phyloP scores from a whole-genome alignment of 2,329 filamentous ascomycete genomes.

The Chrysosporium queenslandicum region DNA sequence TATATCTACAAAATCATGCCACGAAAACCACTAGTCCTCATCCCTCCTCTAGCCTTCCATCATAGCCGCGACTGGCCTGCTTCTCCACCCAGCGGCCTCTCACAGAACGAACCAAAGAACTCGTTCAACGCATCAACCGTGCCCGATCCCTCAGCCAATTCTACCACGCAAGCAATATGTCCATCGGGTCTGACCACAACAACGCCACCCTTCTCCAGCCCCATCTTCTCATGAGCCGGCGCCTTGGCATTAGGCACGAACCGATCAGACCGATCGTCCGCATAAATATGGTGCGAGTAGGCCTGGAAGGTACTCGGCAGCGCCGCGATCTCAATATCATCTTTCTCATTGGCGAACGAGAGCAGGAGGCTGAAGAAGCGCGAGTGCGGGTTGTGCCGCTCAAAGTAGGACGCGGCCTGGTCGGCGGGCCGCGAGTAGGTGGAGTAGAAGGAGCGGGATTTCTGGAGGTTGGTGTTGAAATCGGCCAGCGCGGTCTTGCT shows the following conservation, averaged over 20 bases:
- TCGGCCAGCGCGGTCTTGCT: conserved; percentile 58
- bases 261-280: conserved; percentile 69
- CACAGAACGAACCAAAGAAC: conserved; percentile 67
- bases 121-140: conserved; percentile 73
- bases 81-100: conserved; percentile 38
- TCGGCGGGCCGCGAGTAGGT: conserved; percentile 55
- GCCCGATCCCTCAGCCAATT: conserved; percentile 62
- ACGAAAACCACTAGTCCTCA: neutral
- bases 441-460: conserved; percentile 61
- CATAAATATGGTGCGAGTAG: conserved; percentile 75
- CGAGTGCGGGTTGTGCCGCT: conserved; percentile 75
- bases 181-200: conserved; percentile 80
- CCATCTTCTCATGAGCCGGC: conserved; percentile 78
- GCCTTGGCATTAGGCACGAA: conserved; percentile 59
- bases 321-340: conserved; percentile 62
- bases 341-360: conserved; percentile 58
- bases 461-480: conserved; percentile 55
- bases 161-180: conserved; percentile 68
- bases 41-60: neutral
- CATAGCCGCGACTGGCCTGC: conserved; percentile 3
- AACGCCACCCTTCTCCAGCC: conserved; percentile 66
- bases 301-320: conserved; percentile 61
- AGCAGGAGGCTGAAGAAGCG: conserved; percentile 70
- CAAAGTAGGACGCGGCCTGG: conserved; percentile 58
- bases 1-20: neutral